Base-by-base conservation (phyloP, 768 basidiomycete genomes). In the Coprinellus micaceus region DNA sequence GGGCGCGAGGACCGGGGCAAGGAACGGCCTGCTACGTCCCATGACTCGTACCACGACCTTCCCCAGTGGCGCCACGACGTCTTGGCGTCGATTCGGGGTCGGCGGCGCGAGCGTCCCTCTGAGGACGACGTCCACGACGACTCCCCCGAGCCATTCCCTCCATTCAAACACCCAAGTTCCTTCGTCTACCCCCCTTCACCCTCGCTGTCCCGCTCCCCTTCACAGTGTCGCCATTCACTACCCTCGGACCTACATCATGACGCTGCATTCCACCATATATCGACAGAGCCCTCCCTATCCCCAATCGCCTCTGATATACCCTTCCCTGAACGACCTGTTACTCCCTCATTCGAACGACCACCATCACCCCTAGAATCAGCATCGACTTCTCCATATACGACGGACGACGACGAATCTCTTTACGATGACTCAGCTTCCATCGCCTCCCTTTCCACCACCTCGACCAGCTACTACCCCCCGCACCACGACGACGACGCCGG, bases 371-470 rank as follows among this genome's bases (percentile, higher is more conserved):
- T 11, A 57, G 72, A 33, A 33, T 33, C n/a, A 19, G 76, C 67
- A 33, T 68, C 74, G 1, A 64, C 74, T 55, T 88, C 87, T 0
- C 80, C 86, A 1, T 89, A 84, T 84, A 82, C 85, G 15, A 88
- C 86, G 2, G 88, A 90, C 56, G 89, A 90, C 56, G 89, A 88
- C 60, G 88, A 90, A 56, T 89, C 85, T 6, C 80, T 79, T 36
- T 89, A 87, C 85, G 88, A 36, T 10, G 48, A 89, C 58, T 82
- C 85, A 2, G 83, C 82, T 29, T 90, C 88, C 17, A 75, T 73
- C 13, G 78, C 86, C 2, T 79, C 83, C 9, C 74, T 80, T 9
- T 85, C 86, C 15, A 82, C 82, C 11, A 82, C 81, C 2, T 80
- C 85, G 7, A 76, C 77, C 15, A 72, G 67, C 30, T 50, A 15